Conservation (phyloP, 2,329 filamentous ascomycete genomes). For the Neopestalotiopsis clavispora region DNA sequence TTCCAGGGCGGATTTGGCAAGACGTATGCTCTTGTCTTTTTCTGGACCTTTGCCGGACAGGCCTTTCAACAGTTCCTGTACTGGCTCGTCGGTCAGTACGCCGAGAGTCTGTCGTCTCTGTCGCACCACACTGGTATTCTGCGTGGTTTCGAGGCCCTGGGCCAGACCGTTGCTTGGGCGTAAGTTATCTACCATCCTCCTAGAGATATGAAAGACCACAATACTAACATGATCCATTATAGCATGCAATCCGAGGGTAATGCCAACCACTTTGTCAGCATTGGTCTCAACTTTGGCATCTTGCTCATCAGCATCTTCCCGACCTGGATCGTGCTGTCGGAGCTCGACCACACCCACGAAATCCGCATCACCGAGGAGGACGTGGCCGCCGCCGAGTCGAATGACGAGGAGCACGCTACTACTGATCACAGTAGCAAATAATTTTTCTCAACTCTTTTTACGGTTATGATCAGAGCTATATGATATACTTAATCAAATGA, state of each 20-base stretch:
- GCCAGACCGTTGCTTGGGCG: constrained; percentile 39
- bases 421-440: constrained; percentile 6
- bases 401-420: constrained; percentile 12
- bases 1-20: constrained; percentile 34
- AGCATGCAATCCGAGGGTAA: constrained; percentile 37
- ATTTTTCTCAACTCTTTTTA: background rate
- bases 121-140: constrained; percentile 37
- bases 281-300: constrained; percentile 37
- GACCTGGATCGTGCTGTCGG: constrained; percentile 36
- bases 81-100: constrained; percentile 38
- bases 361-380: constrained; percentile 22
- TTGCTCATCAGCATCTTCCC: constrained; percentile 33
- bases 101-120: constrained; percentile 35
- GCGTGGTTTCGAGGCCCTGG: constrained; percentile 35
- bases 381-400: background rate
- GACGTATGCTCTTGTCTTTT: constrained; percentile 33
- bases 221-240: background rate
- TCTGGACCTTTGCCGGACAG: constrained; percentile 36
- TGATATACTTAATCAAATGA: background rate
- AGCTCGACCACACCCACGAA: constrained; percentile 35
- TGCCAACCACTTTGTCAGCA: constrained; percentile 38
- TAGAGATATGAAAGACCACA: background rate
- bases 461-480: too few species aligned
- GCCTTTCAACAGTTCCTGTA: constrained; percentile 39
- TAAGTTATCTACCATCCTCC: constrained; percentile 20